phyloP scores from a whole-genome alignment of 495 filamentous ascomycete species.

The Aspergillus biplanus region DNA sequence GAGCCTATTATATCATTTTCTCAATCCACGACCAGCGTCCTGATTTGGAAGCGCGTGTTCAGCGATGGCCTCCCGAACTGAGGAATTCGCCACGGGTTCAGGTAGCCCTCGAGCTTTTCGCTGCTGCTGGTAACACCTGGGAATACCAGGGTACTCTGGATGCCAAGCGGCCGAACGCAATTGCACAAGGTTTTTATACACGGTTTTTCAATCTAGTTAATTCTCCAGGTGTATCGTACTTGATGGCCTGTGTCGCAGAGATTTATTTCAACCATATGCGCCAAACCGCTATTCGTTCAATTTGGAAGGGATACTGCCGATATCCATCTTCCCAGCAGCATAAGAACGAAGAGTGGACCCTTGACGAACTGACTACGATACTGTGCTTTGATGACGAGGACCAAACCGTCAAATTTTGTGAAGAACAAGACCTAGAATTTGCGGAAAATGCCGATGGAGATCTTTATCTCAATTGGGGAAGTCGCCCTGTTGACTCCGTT shows the following conservation, averaged over 20 bases:
- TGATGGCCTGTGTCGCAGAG: constrained; percentile 93
- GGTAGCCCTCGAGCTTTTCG: constrained; percentile 70
- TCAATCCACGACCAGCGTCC: constrained; percentile 72
- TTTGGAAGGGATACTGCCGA: constrained; percentile 61
- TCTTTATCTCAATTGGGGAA: constrained; percentile 58
- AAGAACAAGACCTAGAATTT: constrained; percentile 69
- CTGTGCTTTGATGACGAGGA: constrained; percentile 75
- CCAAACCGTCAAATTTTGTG: constrained; percentile 69
- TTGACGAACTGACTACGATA: constrained; percentile 64
- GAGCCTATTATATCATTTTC: constrained; percentile 86
- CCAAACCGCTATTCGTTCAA: constrained; percentile 70
- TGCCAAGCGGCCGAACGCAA: constrained; percentile 54
- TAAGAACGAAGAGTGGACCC: constrained; percentile 75
- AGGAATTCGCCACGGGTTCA: constrained; percentile 60
- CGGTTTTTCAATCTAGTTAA: constrained; percentile 78
- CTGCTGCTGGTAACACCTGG: constrained; percentile 65
- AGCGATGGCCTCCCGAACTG: constrained; percentile 67
- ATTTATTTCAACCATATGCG: constrained; percentile 85
- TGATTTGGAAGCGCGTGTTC: constrained; percentile 73
- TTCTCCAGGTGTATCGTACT: constrained; percentile 74
- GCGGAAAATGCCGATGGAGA: constrained; percentile 51
- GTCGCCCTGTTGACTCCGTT: constrained; percentile 44
- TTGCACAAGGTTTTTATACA: constrained; percentile 65
- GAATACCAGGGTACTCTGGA: constrained; percentile 67
- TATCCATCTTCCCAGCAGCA: constrained; percentile 63